Conservation (phyloP, 1,284 basidiomycete genomes). For the Moesziomyces sp. region DNA sequence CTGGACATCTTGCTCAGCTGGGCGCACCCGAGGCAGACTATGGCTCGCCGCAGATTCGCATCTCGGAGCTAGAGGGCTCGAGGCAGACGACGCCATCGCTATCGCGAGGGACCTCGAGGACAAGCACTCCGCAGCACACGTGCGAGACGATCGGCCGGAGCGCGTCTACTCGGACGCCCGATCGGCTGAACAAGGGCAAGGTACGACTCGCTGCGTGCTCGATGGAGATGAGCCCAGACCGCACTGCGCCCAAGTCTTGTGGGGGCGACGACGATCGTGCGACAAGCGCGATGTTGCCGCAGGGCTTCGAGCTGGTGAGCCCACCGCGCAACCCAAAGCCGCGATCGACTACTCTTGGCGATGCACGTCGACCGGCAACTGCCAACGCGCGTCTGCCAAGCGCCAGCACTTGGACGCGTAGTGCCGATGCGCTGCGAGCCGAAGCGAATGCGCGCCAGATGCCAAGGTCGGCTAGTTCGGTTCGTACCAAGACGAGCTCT, state of each 20-base stretch:
- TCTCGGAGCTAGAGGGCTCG: constrained; percentile 20
- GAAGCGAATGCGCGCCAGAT: background rate
- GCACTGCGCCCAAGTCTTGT: constrained; percentile 3
- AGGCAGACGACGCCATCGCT: constrained; percentile 24
- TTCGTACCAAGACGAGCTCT: background rate
- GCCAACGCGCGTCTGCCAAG: constrained; percentile 19
- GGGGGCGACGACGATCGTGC: background rate
- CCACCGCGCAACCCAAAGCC: constrained; percentile 8
- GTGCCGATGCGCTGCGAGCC: background rate
- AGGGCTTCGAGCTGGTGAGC: constrained; percentile 36
- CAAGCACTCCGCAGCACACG: constrained; percentile 29
- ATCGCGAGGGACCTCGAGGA: constrained; percentile 24
- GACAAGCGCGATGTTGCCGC: constrained; percentile 6
- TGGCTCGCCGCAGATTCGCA: constrained; percentile 14
- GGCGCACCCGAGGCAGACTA: background rate
- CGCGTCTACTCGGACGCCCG: background rate
- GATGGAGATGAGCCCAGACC: constrained; percentile 14
- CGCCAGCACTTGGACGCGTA: background rate
- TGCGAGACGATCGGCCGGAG: constrained; percentile 20
- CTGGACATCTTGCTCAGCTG: background rate
- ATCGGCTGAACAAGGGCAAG: constrained; percentile 8
- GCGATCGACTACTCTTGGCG: constrained; percentile 6
- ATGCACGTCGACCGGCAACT: constrained; percentile 17
- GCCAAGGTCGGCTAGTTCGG: background rate
- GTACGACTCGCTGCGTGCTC: constrained; percentile 18